Conservation (phyloP, 1,139 yeast genomes). For the Zygosaccharomyces sapae region DNA sequence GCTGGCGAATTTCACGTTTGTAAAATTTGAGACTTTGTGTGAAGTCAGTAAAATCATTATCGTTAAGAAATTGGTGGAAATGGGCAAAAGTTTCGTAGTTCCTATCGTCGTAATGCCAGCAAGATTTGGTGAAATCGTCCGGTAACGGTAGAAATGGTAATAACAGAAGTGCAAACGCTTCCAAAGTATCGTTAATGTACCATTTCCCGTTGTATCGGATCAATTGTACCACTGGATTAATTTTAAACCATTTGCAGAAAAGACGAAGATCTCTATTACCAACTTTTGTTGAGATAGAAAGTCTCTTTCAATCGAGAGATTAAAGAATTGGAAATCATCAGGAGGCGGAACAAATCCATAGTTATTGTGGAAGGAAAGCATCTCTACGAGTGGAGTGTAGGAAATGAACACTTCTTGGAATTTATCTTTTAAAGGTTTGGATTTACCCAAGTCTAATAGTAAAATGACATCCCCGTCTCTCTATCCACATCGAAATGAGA, state of each 20-base stretch:
- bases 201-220: conserved; percentile 11
- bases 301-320: conserved; percentile 28
- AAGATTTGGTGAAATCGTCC: conserved; percentile 4
- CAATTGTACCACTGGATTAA: conserved; percentile 25
- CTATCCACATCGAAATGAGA: conserved; percentile 62
- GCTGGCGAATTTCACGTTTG: conserved; percentile 4
- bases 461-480: conserved; percentile 45
- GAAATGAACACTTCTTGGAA: conserved; percentile 46
- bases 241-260: conserved; percentile 26
- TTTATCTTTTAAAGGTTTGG: conserved; percentile 1
- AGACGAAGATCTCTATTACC: conserved; percentile 12
- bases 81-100: conserved; percentile 12
- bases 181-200: conserved; percentile 19
- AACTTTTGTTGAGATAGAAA: conserved; percentile 19
- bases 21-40: conserved; percentile 4
- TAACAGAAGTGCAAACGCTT: conserved; percentile 15
- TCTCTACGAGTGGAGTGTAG: conserved; percentile 47
- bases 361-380: conserved; percentile 45
- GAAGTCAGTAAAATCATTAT: neutral
- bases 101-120: conserved; percentile 13
- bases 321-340: conserved; percentile 15
- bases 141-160: conserved; percentile 16
- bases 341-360: conserved; percentile 50
- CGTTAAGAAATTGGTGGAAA: conserved; percentile 4
- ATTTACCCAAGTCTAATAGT: conserved; percentile 28